Conservation (phyloP, 768 basidiomycete genomes). For the Russula sp. region DNA sequence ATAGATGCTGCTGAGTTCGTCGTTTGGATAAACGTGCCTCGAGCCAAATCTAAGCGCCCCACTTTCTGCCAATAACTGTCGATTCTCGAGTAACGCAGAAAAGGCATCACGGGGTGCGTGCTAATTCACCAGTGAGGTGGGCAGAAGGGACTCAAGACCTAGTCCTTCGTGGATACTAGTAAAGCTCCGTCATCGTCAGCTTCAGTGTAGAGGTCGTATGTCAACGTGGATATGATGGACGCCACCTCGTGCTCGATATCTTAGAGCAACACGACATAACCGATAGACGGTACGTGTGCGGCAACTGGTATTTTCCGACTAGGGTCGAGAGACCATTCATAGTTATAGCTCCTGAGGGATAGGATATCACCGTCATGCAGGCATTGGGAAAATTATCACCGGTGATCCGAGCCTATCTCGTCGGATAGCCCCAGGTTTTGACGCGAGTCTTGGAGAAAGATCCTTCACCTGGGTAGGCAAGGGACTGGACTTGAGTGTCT, state of each 20-base stretch:
- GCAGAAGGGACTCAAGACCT: too few species aligned
- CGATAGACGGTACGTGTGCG: conserved; percentile 30
- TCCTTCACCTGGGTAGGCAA: neutral
- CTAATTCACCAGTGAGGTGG: neutral
- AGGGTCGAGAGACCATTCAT: conserved; percentile 43
- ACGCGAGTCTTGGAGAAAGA: conserved; percentile 1
- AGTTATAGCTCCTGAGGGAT: conserved; percentile 37
- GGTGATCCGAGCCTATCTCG: neutral
- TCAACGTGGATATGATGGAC: conserved; percentile 43
- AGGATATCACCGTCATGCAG: conserved; percentile 47
- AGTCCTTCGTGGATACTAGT: too few species aligned
- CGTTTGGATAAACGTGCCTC: neutral
- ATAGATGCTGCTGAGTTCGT: neutral
- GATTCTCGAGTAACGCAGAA: neutral
- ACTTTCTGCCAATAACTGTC: neutral
- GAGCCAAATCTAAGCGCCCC: neutral
- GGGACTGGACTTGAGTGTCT: too few species aligned
- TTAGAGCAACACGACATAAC: conserved; percentile 44
- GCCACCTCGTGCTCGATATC: conserved; percentile 49
- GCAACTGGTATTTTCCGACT: too few species aligned
- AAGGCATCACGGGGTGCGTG: neutral
- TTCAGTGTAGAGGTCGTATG: conserved; percentile 42
- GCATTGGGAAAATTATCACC: conserved; percentile 28
- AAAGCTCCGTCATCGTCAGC: neutral
- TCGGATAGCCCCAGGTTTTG: neutral